phyloP scores from a whole-genome alignment of 495 filamentous ascomycete species.

The Aspergillus saccharolyticus region DNA sequence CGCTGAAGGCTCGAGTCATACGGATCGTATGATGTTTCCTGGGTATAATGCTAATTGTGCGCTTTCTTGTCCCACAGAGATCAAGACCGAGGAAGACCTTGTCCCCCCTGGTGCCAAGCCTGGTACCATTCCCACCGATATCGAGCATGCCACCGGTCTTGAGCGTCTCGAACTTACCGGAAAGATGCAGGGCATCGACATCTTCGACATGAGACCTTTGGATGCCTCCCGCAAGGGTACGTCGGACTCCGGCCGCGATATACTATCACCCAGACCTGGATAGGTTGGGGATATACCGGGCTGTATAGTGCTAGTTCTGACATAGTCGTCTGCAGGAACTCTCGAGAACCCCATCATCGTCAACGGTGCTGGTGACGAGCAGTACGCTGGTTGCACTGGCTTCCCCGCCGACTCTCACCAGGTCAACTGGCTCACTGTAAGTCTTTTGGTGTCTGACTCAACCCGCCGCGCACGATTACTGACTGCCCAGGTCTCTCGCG shows the following conservation, averaged over 20 bases:
- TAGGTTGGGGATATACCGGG: not conserved
- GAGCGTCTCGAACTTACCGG: constrained; percentile 98
- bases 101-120: constrained; percentile 71
- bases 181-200: constrained; percentile 97
- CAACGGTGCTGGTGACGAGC: constrained; percentile 87
- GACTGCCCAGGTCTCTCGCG: constrained; percentile 64
- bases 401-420: constrained; percentile 85
- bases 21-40: not conserved
- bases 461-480: not conserved
- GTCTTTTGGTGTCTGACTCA: constrained; percentile 22
- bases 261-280: no score
- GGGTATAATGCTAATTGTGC: constrained; percentile 10
- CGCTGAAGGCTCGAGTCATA: not conserved
- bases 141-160: constrained; percentile 91
- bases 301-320: not conserved
- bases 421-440: constrained; percentile 83
- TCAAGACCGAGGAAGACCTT: constrained; percentile 76
- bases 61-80: constrained; percentile 53
- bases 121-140: constrained; percentile 85
- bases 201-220: constrained; percentile 97
- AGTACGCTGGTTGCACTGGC: constrained; percentile 95
- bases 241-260: constrained; percentile 15
- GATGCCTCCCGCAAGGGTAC: constrained; percentile 82
- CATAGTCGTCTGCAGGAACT: constrained; percentile 58
- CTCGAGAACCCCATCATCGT: constrained; percentile 85